These are phyloP conservation scores for Ganoderma meredithae DNA, from an alignment of 1,284 basidiomycete species.

Conservation along the genomic window DNA sequence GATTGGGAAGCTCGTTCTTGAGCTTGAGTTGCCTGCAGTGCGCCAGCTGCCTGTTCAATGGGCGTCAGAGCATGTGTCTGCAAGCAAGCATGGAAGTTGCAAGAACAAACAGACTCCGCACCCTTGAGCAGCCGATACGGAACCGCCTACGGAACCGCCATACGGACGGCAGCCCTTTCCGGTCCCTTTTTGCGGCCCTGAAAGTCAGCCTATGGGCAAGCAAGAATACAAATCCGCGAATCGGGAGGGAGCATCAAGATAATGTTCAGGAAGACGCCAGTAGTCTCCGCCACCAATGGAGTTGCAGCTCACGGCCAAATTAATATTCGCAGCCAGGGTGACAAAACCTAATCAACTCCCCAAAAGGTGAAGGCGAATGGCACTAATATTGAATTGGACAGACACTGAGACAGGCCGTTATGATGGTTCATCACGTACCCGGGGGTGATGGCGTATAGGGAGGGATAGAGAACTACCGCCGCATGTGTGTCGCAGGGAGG, in stretches of 20 bases:
- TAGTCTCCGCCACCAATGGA: neutral
- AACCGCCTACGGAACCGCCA: neutral
- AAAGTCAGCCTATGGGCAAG: no score
- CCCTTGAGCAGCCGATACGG: neutral
- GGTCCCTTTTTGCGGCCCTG: no score
- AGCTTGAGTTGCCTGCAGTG: neutral
- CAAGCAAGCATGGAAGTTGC: neutral
- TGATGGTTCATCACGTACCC: no score
- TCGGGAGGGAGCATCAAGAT: neutral
- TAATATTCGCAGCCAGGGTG: neutral
- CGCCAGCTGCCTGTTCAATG: neutral
- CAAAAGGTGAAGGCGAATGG: no score
- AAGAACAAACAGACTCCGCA: neutral
- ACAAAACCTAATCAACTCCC: no score
- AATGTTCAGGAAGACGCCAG: neutral
- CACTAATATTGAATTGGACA: no score
- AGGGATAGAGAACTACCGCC: no score
- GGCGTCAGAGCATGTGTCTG: neutral
- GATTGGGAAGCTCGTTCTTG: neutral
- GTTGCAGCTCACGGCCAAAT: neutral
- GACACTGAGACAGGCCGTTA: no score
- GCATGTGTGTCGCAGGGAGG: no score
- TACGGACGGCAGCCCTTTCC: neutral
- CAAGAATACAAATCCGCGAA: neutral
- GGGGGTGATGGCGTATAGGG: neutral